Conservation (phyloP, 306 rosid species). For the Hippophae rhamnoides region DNA sequence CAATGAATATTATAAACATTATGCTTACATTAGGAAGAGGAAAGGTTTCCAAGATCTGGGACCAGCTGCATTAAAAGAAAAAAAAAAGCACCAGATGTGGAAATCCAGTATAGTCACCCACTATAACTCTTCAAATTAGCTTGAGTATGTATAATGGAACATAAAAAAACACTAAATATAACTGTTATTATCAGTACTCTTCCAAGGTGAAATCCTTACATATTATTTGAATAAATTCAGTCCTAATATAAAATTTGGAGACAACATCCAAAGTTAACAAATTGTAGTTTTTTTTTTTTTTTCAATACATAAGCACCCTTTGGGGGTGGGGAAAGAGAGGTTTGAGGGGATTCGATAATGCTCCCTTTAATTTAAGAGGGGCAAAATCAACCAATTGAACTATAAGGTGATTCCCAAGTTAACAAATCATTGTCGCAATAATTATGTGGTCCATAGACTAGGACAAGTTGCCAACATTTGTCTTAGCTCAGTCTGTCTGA, state of each 20-base stretch:
- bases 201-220: not conserved
- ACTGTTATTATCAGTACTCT: too few species aligned
- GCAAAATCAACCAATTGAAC: too few species aligned
- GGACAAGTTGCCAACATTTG: too few species aligned
- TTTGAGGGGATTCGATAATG: too few species aligned
- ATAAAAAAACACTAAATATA: not conserved
- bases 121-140: slow-evolving; percentile 17
- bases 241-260: slow-evolving; percentile 26
- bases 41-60: slow-evolving; percentile 90
- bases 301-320: too few species aligned
- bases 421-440: too few species aligned
- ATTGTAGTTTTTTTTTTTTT: too few species aligned
- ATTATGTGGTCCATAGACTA: too few species aligned
- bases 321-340: too few species aligned
- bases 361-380: too few species aligned
- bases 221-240: slow-evolving; percentile 13
- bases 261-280: slow-evolving; percentile 18
- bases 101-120: slow-evolving; percentile 16
- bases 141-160: slow-evolving; percentile 8
- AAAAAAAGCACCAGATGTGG: slow-evolving; percentile 27
- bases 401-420: too few species aligned
- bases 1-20: slow-evolving; percentile 15
- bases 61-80: slow-evolving; percentile 57
- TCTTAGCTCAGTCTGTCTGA: too few species aligned
- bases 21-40: slow-evolving; percentile 93